Conservation (phyloP, 73 alveolate genomes). For the Paramecium tetraurelia region DNA sequence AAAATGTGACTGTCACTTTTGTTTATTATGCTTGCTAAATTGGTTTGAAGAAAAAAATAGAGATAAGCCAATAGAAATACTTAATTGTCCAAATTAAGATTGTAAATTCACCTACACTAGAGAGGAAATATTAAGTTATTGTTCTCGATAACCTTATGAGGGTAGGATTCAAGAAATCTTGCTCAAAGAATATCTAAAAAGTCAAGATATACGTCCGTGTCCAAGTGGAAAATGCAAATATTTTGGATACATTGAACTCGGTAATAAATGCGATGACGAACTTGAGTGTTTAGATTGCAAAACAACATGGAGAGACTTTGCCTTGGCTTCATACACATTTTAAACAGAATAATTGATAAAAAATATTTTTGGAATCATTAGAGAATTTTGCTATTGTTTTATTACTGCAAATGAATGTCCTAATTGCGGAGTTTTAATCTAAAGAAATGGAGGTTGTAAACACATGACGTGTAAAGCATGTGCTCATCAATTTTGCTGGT, state of each 20-base stretch:
- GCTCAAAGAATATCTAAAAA: neutral
- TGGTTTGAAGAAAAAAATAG: neutral
- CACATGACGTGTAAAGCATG: slow-evolving; percentile 39
- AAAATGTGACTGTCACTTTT: neutral
- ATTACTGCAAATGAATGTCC: slow-evolving; percentile 36
- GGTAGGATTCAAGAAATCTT: neutral
- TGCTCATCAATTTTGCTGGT: neutral
- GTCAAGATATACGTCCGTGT: slow-evolving; percentile 3
- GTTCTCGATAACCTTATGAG: neutral
- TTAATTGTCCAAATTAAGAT: neutral
- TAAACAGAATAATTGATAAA: neutral
- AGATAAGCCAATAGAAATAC: neutral
- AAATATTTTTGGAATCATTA: neutral
- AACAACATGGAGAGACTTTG: neutral
- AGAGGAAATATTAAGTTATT: neutral
- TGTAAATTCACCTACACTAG: neutral
- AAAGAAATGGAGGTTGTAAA: slow-evolving; percentile 30
- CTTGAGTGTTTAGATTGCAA: neutral
- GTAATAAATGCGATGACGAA: neutral
- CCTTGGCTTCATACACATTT: neutral
- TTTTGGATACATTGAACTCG: neutral
- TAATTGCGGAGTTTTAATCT: neutral
- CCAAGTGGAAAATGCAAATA: slow-evolving; percentile 24
- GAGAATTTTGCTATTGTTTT: neutral
- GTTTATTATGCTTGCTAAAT: neutral